Percentiles rank a stretch among this genome's conserved stretches.
These are phyloP conservation scores for Aspergillus awamori DNA, from an alignment of 2,329 filamentous ascomycete species.

Conservation along the genomic window DNA sequence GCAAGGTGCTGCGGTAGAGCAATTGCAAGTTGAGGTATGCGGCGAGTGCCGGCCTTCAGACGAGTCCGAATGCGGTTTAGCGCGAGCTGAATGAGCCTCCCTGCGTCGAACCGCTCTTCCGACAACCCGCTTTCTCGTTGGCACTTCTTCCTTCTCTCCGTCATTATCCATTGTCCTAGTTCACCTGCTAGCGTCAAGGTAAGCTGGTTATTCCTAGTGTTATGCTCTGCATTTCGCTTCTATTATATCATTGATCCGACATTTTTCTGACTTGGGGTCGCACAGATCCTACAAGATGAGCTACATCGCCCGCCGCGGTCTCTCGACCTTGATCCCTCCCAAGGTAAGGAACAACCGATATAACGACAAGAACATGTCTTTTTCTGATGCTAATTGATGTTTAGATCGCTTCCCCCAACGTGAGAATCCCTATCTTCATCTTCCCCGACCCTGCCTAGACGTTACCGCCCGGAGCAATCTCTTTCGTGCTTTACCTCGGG, in stretches of 20 bases:
- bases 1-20: conserved; percentile 36
- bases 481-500: conserved; percentile 22
- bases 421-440: conserved; percentile 29
- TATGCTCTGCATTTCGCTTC: neutral
- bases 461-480: conserved; percentile 25
- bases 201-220: conserved; percentile 17
- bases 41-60: conserved; percentile 35
- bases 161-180: conserved; percentile 36
- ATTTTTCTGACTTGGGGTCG: conserved; percentile 24
- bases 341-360: conserved; percentile 67
- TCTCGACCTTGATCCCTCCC: conserved; percentile 98
- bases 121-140: conserved; percentile 40
- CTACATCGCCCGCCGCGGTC: conserved; percentile 84
- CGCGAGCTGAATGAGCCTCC: conserved; percentile 29
- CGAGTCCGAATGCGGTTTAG: conserved; percentile 41
- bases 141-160: conserved; percentile 38
- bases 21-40: conserved; percentile 35
- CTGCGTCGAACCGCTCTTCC: conserved; percentile 35
- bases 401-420: conserved; percentile 44
- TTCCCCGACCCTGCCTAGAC: conserved; percentile 19
- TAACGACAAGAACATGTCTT: conserved; percentile 6
- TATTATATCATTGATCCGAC: neutral
- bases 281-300: conserved; percentile 71
- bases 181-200: conserved; percentile 40
- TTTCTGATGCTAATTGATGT: conserved; percentile 43